phyloP scores from a whole-genome alignment of 176 grass and related monocot species.

The Musa acuminata region DNA sequence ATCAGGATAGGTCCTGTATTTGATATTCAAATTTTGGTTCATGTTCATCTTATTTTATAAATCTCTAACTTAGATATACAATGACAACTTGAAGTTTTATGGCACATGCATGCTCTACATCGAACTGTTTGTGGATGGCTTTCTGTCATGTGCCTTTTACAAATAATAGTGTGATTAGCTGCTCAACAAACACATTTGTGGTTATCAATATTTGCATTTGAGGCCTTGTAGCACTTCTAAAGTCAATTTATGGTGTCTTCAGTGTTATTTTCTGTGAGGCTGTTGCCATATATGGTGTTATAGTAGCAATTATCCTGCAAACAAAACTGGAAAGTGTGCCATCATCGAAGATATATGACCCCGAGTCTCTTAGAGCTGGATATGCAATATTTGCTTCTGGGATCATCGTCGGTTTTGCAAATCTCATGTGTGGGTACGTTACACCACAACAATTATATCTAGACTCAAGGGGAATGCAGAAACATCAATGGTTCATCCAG shows the following conservation, averaged over 20 bases:
- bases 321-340: conserved; percentile 96
- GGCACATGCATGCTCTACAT: neutral
- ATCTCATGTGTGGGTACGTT: conserved; percentile 81
- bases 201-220: neutral
- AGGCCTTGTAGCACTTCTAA: neutral
- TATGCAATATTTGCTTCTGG: conserved; percentile 97
- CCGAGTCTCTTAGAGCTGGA: conserved; percentile 89
- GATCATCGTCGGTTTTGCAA: conserved; percentile 90
- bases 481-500: neutral
- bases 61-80: too few relatives aligned
- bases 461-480: neutral
- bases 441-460: conserved; percentile 3
- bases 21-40: too few relatives aligned
- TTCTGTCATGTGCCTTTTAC: neutral
- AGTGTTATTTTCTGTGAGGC: conserved; percentile 99
- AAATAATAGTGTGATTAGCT: neutral
- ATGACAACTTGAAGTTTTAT: too few relatives aligned
- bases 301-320: conserved; percentile 96
- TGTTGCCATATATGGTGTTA: conserved; percentile 97
- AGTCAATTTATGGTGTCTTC: conserved; percentile 6
- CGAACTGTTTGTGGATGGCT: neutral
- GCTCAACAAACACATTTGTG: neutral
- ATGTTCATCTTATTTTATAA: too few relatives aligned
- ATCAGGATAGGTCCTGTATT: too few relatives aligned
- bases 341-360: conserved; percentile 41